Evolutionary conservation across 2,329 filamentous ascomycete species (phyloP), one percentile per base, ranked within the genome.

Genomic region (Alternaria sp.): DNA sequence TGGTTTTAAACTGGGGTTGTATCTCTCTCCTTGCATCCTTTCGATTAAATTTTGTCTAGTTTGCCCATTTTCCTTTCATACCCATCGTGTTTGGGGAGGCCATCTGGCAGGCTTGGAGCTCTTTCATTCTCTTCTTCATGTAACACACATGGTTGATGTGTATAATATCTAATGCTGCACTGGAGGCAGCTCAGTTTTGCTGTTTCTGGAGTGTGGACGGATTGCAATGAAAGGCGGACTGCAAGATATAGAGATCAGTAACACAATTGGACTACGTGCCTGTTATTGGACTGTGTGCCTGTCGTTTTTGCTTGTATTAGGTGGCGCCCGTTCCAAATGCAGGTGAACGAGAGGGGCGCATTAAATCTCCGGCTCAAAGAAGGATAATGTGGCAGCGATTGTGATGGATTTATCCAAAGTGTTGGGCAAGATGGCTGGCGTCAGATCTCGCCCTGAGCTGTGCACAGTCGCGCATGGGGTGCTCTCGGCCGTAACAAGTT

Each of bases 101-200:
- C 51, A 55, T 38, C n/a, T 28, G 57, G 60, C 51, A 62, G 57
- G 57, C 40, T 65, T 57, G 60, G 55, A 46, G 58, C 48, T 49
- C 57, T 16, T 36, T 36, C 11, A 14, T 36, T 16, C 14, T 36
- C 38, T 57, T 56, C 50, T 54, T 57, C 62, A 11, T 56, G 52
- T 56, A 55, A 49, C 38, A 57, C 32, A 40, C 46, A 40, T 40
- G 22, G 40, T 22, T 18, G 34, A 53, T 57, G 45, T 72, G 69
- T 73, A 68, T 74, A 74, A 70, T 73, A 71, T 62, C 51, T 72
- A 71, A 74, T 73, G 68, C 69, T 71, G 69, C 70, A 38, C 54
- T 45, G 59, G 59, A 44, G 54, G 54, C 40, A 55, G 62, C 57
- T 46, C 18, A 20, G 28, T 60, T 30, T 32, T 54, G 59, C 32